phyloP scores from a whole-genome alignment of 306 rosid species.

The Geum urbanum region DNA sequence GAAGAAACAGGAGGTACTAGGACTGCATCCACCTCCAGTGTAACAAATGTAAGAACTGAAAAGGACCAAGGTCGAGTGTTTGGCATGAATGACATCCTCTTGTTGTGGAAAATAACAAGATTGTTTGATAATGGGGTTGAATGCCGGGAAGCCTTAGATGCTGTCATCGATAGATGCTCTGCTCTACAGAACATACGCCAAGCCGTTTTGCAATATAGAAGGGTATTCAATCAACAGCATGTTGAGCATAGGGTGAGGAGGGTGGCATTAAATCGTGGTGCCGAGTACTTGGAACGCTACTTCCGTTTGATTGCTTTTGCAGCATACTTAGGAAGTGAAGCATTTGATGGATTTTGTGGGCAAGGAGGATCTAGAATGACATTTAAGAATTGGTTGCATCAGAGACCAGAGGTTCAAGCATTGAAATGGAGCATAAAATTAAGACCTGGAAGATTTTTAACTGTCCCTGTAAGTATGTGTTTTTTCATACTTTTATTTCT shows the following conservation, averaged over 20 bases:
- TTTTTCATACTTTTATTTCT: neutral
- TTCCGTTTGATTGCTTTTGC: constrained; percentile 91
- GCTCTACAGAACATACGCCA: constrained; percentile 89
- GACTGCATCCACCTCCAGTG: constrained; percentile 28
- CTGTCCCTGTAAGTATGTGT: constrained; percentile 58
- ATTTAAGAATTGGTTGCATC: constrained; percentile 83
- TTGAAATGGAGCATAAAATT: constrained; percentile 91
- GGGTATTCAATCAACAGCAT: constrained; percentile 81
- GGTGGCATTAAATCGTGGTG: constrained; percentile 84
- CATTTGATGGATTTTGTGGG: constrained; percentile 79
- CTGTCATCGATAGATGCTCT: constrained; percentile 85
- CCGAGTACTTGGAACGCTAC: constrained; percentile 86
- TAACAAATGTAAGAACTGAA: constrained; percentile 34
- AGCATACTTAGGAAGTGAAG: constrained; percentile 93
- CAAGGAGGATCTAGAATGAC: constrained; percentile 64
- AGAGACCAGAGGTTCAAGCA: constrained; percentile 82
- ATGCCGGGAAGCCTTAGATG: constrained; percentile 88
- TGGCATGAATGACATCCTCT: constrained; percentile 86
- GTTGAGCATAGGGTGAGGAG: constrained; percentile 84
- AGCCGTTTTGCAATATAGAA: constrained; percentile 74
- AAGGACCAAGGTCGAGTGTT: constrained; percentile 54
- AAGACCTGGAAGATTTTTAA: constrained; percentile 80
- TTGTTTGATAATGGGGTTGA: constrained; percentile 85
- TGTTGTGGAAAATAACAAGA: constrained; percentile 85
- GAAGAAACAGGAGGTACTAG: constrained; percentile 49